Base-by-base conservation (phyloP, 2,329 filamentous ascomycete species). In the Amauroascus niger region DNA sequence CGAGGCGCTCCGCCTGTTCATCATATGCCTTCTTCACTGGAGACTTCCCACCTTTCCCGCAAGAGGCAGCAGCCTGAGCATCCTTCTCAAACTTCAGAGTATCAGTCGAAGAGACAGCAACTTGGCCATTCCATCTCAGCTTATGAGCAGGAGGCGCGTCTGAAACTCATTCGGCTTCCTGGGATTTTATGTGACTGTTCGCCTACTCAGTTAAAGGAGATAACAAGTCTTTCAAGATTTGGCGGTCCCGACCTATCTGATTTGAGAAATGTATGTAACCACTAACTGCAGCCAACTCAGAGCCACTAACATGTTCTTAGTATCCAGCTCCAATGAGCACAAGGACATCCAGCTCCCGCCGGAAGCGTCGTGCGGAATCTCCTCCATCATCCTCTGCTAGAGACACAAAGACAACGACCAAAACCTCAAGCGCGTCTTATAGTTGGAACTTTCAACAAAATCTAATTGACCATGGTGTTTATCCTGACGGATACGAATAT, bases 391-490 rank as follows among this genome's bases (percentile, higher is more conserved):
- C 22, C 5, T 14, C n/a, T n/a, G n/a, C n/a, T n/a, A n/a, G n/a
- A n/a, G n/a, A n/a, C n/a, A 20, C n/a, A 18, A 22, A 16, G 13
- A 18, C 18, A 30, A 30, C 53, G 2, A 41, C 49, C 41, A 49
- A 46, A 4, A 33, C 49, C 16, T 22, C 35, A 49, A 55, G 60
- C 39, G 54, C 61, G 2, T 13, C 32, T 1, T 70, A 71, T 55
- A 57, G 67, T 57, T 58, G 59, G 45, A 58, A 62, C 53, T 73
- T 73, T 61, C 61, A 70, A 49, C 64, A 68, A 52, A 61, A 70
- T 58, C 74, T 35, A 64, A n/a, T 67, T 52, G 66, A 74, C 52
- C 44, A 65, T 56, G 53, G 53, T 9, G 57, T 73, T 32, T 66
- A 69, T 49, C 58, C 65, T 32, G 32, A 55, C 39, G 61, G 51